phyloP scores from a whole-genome alignment of 805 yeast species.

The Aciculoconidium aculeatum region DNA sequence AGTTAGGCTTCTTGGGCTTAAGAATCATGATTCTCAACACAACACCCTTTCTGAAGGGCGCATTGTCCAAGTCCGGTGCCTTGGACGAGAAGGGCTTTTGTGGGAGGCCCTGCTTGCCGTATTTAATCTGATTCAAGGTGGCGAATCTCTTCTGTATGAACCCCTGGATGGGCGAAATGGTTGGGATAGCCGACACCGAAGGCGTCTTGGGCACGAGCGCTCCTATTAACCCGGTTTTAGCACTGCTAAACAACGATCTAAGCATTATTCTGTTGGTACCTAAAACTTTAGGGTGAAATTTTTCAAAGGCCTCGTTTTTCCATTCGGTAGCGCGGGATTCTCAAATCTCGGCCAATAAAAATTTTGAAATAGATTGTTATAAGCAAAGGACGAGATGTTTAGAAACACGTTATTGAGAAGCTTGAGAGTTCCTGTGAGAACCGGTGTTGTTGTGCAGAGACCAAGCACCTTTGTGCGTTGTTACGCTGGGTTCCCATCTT shows the following conservation, averaged over 20 bases:
- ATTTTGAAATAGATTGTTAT: no score
- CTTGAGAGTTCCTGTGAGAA: conserved; percentile 17
- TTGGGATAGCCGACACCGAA: no score
- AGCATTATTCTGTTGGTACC: no score
- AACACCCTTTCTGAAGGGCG: conserved; percentile 90
- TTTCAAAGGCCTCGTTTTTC: no score
- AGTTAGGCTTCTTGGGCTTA: conserved; percentile 97
- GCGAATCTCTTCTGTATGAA: conserved; percentile 47
- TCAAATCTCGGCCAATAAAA: conserved; percentile 1
- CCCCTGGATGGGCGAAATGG: no score
- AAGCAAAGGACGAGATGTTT: conserved; percentile 27
- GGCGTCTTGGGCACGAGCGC: conserved; percentile 1
- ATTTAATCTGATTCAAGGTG: conserved; percentile 70
- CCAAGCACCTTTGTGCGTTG: conserved; percentile 17
- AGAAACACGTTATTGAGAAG: conserved; percentile 24
- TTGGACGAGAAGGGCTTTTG: conserved; percentile 46
- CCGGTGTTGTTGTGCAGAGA: conserved; percentile 13
- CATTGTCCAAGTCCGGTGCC: conserved; percentile 77
- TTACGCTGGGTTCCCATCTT: conserved; percentile 55
- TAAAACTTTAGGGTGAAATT: no score
- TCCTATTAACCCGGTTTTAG: conserved; percentile 1
- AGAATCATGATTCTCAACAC: conserved; percentile 89
- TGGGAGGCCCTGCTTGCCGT: conserved; percentile 51
- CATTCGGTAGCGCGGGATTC: no score
- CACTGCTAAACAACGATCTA: conserved; percentile 12